A percentile compares a stretch with the other conserved stretches of the same genome.
These are phyloP conservation scores for Podospora fimiseda DNA, from an alignment of 495 filamentous ascomycete species.

Conservation along the genomic window DNA sequence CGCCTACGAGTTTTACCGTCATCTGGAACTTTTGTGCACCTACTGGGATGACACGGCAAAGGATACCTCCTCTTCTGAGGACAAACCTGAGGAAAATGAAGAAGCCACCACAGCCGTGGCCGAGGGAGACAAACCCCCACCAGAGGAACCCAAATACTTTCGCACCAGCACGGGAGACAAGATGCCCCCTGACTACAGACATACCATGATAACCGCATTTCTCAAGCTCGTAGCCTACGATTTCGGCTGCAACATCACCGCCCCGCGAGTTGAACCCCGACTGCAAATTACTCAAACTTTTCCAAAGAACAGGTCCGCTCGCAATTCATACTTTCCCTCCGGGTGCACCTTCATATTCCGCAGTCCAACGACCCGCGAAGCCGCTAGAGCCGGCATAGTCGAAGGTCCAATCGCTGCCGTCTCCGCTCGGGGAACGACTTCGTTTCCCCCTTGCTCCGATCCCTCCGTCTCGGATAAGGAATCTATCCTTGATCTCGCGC, in stretches of 20 bases:
- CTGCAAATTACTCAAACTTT: slow-evolving; percentile 50
- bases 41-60: slow-evolving; percentile 51
- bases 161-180: slow-evolving; percentile 58
- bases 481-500: slow-evolving; percentile 60
- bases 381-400: slow-evolving; percentile 65
- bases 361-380: slow-evolving; percentile 57
- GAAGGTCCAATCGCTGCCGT: slow-evolving; percentile 68
- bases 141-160: slow-evolving; percentile 15
- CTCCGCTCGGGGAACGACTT: slow-evolving; percentile 50
- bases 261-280: slow-evolving; percentile 56
- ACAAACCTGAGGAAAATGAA: slow-evolving; percentile 1
- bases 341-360: slow-evolving; percentile 56
- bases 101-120: slow-evolving; percentile 22
- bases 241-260: slow-evolving; percentile 65
- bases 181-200: slow-evolving; percentile 71
- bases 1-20: slow-evolving; percentile 53
- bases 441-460: slow-evolving; percentile 29
- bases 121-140: slow-evolving; percentile 3
- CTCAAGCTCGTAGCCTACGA: slow-evolving; percentile 74
- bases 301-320: slow-evolving; percentile 36
- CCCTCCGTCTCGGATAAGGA: slow-evolving; percentile 24
- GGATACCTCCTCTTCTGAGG: slow-evolving; percentile 11
- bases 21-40: slow-evolving; percentile 43
- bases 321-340: slow-evolving; percentile 48
- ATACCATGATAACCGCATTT: slow-evolving; percentile 63